A percentile compares a stretch with the other conserved stretches of the same genome.
Evolutionary conservation across 2,329 filamentous ascomycete species (phyloP).

Genomic region (Colletotrichum shisoi): DNA sequence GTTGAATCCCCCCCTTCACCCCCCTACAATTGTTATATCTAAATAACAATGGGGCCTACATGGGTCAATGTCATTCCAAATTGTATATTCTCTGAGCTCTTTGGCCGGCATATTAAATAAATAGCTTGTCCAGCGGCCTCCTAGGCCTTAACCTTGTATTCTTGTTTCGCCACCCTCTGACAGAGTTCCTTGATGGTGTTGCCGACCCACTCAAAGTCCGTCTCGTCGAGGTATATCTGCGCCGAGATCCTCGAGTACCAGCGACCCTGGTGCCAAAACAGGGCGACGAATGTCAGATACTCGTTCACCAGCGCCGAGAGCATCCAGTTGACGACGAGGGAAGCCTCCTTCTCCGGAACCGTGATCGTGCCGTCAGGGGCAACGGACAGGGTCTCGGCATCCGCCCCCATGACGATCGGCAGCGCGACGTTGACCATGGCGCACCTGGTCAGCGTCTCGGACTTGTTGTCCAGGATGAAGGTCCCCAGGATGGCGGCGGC

Average conservation of each 20-base stretch:
- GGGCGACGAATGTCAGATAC: slow-evolving; percentile 75
- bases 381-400: slow-evolving; percentile 40
- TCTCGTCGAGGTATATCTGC: slow-evolving; percentile 82
- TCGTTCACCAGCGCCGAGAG: slow-evolving; percentile 60
- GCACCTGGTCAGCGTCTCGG: slow-evolving; percentile 69
- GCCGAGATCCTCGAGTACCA: slow-evolving; percentile 79
- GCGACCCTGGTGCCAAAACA: slow-evolving; percentile 66
- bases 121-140: background rate
- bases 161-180: slow-evolving; percentile 48
- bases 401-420: slow-evolving; percentile 61
- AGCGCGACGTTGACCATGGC: slow-evolving; percentile 77
- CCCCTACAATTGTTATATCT: no score
- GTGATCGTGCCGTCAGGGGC: slow-evolving; percentile 41
- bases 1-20: fast-evolving
- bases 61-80: no score
- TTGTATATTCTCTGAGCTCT: no score
- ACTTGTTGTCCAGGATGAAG: slow-evolving; percentile 72
- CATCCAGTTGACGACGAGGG: slow-evolving; percentile 65
- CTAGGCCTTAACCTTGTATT: slow-evolving; percentile 6
- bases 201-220: slow-evolving; percentile 78
- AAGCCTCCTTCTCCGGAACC: slow-evolving; percentile 46
- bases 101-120: no score
- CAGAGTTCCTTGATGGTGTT: slow-evolving; percentile 62
- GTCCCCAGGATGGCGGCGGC: slow-evolving; percentile 73
- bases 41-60: fast-evolving